Evolutionary conservation across 306 rosid genomes (phyloP).

Genomic region (Adenanthera pavonina): DNA sequence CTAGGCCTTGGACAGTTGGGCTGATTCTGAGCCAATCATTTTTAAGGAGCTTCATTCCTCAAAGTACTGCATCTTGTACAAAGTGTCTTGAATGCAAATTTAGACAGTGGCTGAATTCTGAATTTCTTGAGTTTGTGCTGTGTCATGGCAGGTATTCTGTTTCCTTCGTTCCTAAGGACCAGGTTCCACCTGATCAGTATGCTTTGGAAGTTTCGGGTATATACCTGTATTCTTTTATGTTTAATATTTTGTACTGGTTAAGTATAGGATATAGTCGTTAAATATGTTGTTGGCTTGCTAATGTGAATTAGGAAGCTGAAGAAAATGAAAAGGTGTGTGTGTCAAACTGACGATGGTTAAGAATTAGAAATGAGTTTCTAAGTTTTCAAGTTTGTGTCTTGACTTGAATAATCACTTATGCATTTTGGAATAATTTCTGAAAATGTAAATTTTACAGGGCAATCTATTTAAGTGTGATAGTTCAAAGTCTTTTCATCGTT

Average conservation of each 20-base stretch:
- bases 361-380: not conserved
- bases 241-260: constrained; percentile 23
- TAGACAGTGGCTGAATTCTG: constrained; percentile 30
- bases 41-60: not conserved
- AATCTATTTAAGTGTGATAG: constrained; percentile 3
- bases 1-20: not conserved
- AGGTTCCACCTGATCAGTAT: constrained; percentile 73
- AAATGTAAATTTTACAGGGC: not conserved
- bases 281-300: constrained; percentile 31
- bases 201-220: constrained; percentile 73
- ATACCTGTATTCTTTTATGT: constrained; percentile 36
- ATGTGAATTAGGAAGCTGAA: constrained; percentile 4
- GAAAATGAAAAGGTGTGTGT: not conserved
- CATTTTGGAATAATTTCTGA: constrained; percentile 16
- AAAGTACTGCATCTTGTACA: constrained; percentile 7
- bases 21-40: not conserved
- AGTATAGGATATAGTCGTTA: constrained; percentile 13
- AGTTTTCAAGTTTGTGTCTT: not conserved
- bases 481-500: not conserved
- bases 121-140: constrained; percentile 34
- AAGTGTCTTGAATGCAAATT: constrained; percentile 19
- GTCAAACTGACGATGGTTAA: not conserved
- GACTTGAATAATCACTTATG: not conserved
- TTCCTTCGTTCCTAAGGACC: constrained; percentile 74
- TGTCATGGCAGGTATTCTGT: constrained; percentile 74